Evolutionary conservation across 768 basidiomycete genomes (phyloP).

Genomic region (Mycena indigotica): DNA sequence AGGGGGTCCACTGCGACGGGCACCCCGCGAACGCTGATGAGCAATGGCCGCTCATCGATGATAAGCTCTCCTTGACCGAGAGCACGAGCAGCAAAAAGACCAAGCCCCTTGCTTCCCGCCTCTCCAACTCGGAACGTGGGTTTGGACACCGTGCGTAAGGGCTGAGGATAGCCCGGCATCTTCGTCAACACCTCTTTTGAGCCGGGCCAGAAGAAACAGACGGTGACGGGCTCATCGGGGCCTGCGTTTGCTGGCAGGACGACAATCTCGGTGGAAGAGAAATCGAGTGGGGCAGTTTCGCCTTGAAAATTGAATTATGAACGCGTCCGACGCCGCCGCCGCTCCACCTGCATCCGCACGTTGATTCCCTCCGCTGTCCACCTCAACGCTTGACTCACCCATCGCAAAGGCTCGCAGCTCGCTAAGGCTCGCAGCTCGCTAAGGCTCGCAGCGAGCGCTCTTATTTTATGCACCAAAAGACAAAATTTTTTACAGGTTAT

Average conservation of each 20-base stretch:
- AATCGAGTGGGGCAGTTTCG: neutral
- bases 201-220: neutral
- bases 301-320: neutral
- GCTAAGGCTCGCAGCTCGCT: too few relatives aligned
- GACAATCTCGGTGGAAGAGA: neutral
- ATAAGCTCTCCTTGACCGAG: slow-evolving; percentile 18
- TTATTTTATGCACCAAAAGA: too few relatives aligned
- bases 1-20: slow-evolving; percentile 17
- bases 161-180: neutral
- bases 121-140: slow-evolving; percentile 5
- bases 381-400: too few relatives aligned
- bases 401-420: too few relatives aligned
- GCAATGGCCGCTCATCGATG: slow-evolving; percentile 18
- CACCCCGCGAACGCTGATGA: slow-evolving; percentile 2
- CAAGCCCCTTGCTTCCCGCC: slow-evolving; percentile 11
- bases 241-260: neutral
- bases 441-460: too few relatives aligned
- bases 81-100: slow-evolving; percentile 18
- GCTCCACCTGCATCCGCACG: too few relatives aligned
- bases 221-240: slow-evolving; percentile 1
- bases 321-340: too few relatives aligned
- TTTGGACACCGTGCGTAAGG: neutral
- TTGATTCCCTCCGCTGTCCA: too few relatives aligned
- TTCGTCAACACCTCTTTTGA: neutral
- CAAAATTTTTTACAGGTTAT: too few relatives aligned